A percentile compares a stretch with the other conserved stretches of the same genome.
phyloP scores from a whole-genome alignment of 768 basidiomycete species.

The Pholiota molesta region DNA sequence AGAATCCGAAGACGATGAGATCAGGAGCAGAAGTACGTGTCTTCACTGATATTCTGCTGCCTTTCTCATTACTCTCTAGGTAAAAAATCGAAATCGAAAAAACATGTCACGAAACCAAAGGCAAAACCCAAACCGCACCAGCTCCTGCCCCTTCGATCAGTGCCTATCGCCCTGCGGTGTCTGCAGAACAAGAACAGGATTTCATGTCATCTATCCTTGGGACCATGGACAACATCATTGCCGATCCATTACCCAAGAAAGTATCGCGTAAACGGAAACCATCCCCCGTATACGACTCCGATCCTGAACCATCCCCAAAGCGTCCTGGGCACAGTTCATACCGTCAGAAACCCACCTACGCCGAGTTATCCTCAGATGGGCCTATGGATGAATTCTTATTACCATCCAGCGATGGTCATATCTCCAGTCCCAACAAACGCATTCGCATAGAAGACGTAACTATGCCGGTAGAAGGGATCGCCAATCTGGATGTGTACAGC shows the following conservation, averaged over 20 bases:
- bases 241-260: conserved; percentile 21
- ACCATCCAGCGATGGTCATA: conserved; percentile 60
- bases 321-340: conserved; percentile 32
- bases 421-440: conserved; percentile 74
- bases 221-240: conserved; percentile 56
- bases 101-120: conserved; percentile 39
- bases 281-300: conserved; percentile 46
- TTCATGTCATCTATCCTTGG: conserved; percentile 87
- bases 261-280: conserved; percentile 70
- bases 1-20: conserved; percentile 57
- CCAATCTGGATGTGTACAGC: conserved; percentile 60
- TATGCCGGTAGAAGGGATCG: conserved; percentile 62
- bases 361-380: conserved; percentile 52
- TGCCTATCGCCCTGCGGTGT: conserved; percentile 78
- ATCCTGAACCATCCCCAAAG: conserved; percentile 41
- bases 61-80: conserved; percentile 17
- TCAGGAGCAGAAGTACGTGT: conserved; percentile 45
- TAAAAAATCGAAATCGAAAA: conserved; percentile 51
- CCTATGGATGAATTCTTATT: conserved; percentile 35
- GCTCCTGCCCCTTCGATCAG: conserved; percentile 65
- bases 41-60: not conserved
- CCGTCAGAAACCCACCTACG: conserved; percentile 34
- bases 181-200: conserved; percentile 82
- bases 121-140: conserved; percentile 53
- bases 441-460: conserved; percentile 45